Percentiles rank a stretch among this genome's conserved stretches.
Conservation (phyloP, 1,139 yeast species). For the Candida sanyaensis region DNA sequence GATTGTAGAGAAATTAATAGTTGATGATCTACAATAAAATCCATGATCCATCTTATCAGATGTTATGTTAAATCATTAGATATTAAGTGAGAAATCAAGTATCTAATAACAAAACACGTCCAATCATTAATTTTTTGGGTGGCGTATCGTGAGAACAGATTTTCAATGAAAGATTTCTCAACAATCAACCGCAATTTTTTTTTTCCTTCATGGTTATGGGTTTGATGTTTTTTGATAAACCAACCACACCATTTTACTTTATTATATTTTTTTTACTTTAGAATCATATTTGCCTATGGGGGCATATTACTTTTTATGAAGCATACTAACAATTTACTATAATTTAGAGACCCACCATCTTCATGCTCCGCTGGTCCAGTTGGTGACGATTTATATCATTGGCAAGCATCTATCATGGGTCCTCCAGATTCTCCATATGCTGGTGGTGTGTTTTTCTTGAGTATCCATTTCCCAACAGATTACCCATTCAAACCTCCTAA, state of each 20-base stretch:
- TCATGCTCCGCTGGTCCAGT: slow-evolving; percentile 99
- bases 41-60: background rate
- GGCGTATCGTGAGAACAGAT: background rate
- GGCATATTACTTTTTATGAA: background rate
- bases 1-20: background rate
- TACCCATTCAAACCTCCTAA: slow-evolving; percentile 95
- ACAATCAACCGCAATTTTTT: background rate
- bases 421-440: slow-evolving; percentile 94
- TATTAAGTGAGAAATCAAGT: background rate
- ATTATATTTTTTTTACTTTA: background rate
- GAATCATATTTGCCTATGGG: too few relatives aligned
- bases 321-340: slow-evolving; percentile 28
- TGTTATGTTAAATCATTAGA: background rate
- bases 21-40: background rate
- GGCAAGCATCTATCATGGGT: slow-evolving; percentile 98
- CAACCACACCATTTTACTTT: background rate
- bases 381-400: slow-evolving; percentile 92
- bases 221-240: background rate
- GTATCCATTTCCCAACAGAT: slow-evolving; percentile 93
- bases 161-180: background rate
- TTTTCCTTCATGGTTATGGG: background rate
- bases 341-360: slow-evolving; percentile 91
- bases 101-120: background rate
- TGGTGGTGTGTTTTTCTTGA: slow-evolving; percentile 88
- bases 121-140: background rate